Conservation (phyloP, 106 monocot genomes). For the Ottelia alismoides region DNA sequence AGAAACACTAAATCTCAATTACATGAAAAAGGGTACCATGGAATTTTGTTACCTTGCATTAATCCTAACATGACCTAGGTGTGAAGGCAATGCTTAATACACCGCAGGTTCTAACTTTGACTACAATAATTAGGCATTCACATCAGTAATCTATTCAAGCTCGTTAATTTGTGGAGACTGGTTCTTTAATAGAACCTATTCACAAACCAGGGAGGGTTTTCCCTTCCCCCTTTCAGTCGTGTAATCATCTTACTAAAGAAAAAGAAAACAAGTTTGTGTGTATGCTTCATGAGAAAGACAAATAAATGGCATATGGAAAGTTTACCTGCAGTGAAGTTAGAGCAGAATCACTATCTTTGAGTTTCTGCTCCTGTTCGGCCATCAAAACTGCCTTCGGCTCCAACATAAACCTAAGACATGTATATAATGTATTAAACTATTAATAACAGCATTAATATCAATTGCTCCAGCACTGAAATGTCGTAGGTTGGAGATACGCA, state of each 20-base stretch:
- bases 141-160: too few species aligned
- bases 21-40: too few species aligned
- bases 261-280: neutral
- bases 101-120: too few species aligned
- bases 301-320: neutral
- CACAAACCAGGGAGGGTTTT: too few species aligned
- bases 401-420: constrained; percentile 56
- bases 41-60: too few species aligned
- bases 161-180: too few species aligned
- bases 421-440: neutral
- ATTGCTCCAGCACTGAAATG: neutral
- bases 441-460: neutral
- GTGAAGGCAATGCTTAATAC: too few species aligned
- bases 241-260: neutral
- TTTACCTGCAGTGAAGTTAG: constrained; percentile 60
- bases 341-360: constrained; percentile 72
- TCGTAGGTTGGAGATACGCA: neutral
- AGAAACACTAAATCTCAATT: too few species aligned
- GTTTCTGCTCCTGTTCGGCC: constrained; percentile 68
- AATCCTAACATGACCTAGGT: too few species aligned
- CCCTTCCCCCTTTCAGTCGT: too few species aligned
- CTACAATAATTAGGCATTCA: too few species aligned
- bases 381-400: constrained; percentile 61
- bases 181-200: too few species aligned
- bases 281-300: neutral